phyloP scores from a whole-genome alignment of 768 basidiomycete species.

The Kockovaella imperatae region DNA sequence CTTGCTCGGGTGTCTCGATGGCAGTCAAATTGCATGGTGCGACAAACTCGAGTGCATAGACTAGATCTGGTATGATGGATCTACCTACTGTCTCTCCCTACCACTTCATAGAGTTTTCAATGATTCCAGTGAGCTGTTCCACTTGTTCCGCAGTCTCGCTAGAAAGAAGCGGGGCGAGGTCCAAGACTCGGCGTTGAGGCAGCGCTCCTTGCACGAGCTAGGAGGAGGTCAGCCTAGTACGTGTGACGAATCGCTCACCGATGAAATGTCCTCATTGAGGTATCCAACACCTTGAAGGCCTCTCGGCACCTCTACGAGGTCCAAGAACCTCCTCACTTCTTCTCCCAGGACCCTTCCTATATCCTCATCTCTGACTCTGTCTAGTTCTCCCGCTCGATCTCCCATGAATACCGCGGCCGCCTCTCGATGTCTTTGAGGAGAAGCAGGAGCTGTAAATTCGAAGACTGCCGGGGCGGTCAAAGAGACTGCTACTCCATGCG shows the following conservation, averaged over 20 bases:
- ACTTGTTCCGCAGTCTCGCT: constrained; percentile 72
- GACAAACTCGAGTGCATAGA: not conserved
- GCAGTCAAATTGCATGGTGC: not conserved
- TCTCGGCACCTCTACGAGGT: constrained; percentile 33
- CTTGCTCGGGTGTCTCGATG: too few species aligned
- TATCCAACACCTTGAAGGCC: constrained; percentile 33
- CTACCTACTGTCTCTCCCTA: constrained; percentile 7
- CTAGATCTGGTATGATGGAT: not conserved
- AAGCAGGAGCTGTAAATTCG: constrained; percentile 89
- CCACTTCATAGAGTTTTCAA: constrained; percentile 46
- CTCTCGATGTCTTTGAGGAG: constrained; percentile 82
- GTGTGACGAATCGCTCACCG: constrained; percentile 12
- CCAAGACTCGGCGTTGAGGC: constrained; percentile 84
- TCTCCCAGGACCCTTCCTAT: constrained; percentile 48
- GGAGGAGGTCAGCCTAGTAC: not conserved
- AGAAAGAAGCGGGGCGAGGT: constrained; percentile 84
- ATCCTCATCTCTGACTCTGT: constrained; percentile 77
- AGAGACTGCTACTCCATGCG: constrained; percentile 68
- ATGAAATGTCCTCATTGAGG: constrained; percentile 14
- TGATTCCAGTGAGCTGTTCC: constrained; percentile 70
- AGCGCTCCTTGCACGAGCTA: constrained; percentile 82
- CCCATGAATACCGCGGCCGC: constrained; percentile 69
- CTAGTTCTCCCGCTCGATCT: constrained; percentile 47
- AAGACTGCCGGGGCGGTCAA: constrained; percentile 55
- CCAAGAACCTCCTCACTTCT: constrained; percentile 36